Conservation (phyloP, 1,139 yeast species). For the Blastobotrys apis region DNA sequence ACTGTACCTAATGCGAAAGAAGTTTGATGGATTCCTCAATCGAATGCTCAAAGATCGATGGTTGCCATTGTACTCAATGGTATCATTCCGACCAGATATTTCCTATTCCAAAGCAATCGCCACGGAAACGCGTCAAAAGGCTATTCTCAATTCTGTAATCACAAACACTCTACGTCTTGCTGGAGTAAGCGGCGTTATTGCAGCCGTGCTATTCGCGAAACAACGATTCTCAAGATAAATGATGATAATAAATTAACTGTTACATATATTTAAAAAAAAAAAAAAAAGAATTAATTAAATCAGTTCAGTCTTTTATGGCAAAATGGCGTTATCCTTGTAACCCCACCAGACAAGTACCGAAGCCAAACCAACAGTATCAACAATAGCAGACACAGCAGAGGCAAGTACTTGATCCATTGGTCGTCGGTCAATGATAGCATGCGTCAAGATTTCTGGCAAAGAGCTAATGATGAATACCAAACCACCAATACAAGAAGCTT, state of each 20-base stretch:
- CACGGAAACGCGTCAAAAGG: constrained; percentile 45
- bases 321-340: constrained; percentile 2
- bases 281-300: background rate
- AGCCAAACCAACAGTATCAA: constrained; percentile 43
- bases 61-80: constrained; percentile 91
- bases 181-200: constrained; percentile 2
- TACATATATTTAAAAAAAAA: background rate
- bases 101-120: constrained; percentile 66
- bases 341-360: constrained; percentile 39
- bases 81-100: constrained; percentile 81
- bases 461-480: constrained; percentile 39
- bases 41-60: constrained; percentile 54
- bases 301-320: background rate
- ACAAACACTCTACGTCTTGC: background rate
- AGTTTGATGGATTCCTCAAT: constrained; percentile 63
- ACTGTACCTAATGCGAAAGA: constrained; percentile 60
- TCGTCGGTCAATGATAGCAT: constrained; percentile 36
- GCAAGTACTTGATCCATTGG: constrained; percentile 37
- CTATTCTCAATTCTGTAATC: constrained; percentile 6
- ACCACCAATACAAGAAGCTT: constrained; percentile 40
- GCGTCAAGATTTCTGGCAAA: constrained; percentile 37
- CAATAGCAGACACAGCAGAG: constrained; percentile 33
- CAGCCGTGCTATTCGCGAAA: background rate
- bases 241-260: background rate
- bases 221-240: background rate